These are phyloP conservation scores for Allium fistulosum DNA, from an alignment of 106 monocot genomes.

Conservation along the genomic window DNA sequence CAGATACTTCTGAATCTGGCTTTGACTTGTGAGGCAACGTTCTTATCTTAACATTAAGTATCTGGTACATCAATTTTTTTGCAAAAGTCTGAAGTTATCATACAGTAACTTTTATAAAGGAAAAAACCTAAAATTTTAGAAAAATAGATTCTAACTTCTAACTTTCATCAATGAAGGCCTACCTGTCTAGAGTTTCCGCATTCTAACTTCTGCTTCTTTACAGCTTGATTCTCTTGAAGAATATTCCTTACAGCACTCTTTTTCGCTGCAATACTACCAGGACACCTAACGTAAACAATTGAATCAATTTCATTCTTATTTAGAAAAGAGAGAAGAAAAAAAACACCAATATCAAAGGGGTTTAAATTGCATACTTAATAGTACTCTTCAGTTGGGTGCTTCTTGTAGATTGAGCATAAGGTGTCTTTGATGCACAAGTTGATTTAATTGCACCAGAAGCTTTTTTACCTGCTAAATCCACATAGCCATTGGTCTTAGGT, in stretches of 20 bases:
- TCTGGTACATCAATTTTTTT: constrained; percentile 23
- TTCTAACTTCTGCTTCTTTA: constrained; percentile 86
- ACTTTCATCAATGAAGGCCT: not conserved
- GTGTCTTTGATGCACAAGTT: constrained; percentile 20
- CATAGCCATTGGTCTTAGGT: constrained; percentile 24
- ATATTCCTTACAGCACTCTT: constrained; percentile 28
- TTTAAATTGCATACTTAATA: constrained; percentile 19
- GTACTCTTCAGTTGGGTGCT: constrained; percentile 17
- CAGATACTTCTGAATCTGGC: constrained; percentile 26
- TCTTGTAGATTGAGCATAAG: constrained; percentile 12
- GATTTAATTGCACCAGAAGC: constrained; percentile 11
- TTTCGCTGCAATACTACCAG: constrained; percentile 22
- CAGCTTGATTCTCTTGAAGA: constrained; percentile 74
- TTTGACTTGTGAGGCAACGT: constrained; percentile 71
- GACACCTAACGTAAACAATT: constrained; percentile 12
- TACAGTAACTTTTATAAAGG: no score
- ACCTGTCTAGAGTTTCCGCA: constrained; percentile 56
- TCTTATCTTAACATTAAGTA: constrained; percentile 59
- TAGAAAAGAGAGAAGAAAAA: no score
- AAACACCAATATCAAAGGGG: not conserved
- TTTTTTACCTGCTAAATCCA: constrained; percentile 31
- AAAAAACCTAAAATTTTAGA: no score
- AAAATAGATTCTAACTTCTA: no score
- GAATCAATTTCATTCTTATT: not conserved
- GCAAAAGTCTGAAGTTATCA: no score